Conservation (phyloP, 2,329 filamentous ascomycete species). For the Curvularia hawaiiensis region DNA sequence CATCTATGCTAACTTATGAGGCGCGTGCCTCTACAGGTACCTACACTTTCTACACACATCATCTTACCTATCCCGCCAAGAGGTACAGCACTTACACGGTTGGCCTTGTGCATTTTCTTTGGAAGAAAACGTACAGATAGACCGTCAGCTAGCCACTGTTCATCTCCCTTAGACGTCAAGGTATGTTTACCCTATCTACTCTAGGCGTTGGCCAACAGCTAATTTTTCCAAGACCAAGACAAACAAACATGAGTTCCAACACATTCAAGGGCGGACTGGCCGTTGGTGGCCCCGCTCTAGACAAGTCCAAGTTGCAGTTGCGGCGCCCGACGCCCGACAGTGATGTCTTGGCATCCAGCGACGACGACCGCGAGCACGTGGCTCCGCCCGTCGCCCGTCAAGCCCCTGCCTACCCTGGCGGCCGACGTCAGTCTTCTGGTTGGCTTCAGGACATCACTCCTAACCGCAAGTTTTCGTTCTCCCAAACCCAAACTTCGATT, state of each 20-base stretch:
- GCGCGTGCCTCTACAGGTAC: slow-evolving; percentile 22
- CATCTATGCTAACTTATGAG: slow-evolving; percentile 17
- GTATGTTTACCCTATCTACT: slow-evolving; percentile 12
- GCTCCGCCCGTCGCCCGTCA: slow-evolving; percentile 27
- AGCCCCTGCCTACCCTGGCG: slow-evolving; percentile 29
- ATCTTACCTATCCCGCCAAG: slow-evolving; percentile 17
- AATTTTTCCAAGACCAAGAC: slow-evolving; percentile 11
- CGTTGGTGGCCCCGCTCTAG: slow-evolving; percentile 47
- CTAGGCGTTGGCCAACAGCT: slow-evolving; percentile 7
- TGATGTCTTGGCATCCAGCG: slow-evolving; percentile 89
- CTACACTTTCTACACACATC: slow-evolving; percentile 15
- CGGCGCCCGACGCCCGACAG: slow-evolving; percentile 91
- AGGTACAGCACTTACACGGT: slow-evolving; percentile 13
- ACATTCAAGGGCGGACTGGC: slow-evolving; percentile 38
- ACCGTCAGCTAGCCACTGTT: slow-evolving; percentile 6
- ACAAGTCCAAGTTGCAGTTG: slow-evolving; percentile 71
- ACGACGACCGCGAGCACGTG: slow-evolving; percentile 77
- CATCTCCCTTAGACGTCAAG: slow-evolving; percentile 17
- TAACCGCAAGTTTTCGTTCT: slow-evolving; percentile 75
- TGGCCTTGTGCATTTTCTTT: slow-evolving; percentile 10
- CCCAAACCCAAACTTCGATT: slow-evolving; percentile 62
- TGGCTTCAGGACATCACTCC: slow-evolving; percentile 84
- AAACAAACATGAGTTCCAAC: slow-evolving; percentile 33
- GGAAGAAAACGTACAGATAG: slow-evolving; percentile 15
- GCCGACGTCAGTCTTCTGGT: slow-evolving; percentile 46